Base-by-base conservation (phyloP, 192 early-diverging fungal genomes). In the Entomortierella parvispora region DNA sequence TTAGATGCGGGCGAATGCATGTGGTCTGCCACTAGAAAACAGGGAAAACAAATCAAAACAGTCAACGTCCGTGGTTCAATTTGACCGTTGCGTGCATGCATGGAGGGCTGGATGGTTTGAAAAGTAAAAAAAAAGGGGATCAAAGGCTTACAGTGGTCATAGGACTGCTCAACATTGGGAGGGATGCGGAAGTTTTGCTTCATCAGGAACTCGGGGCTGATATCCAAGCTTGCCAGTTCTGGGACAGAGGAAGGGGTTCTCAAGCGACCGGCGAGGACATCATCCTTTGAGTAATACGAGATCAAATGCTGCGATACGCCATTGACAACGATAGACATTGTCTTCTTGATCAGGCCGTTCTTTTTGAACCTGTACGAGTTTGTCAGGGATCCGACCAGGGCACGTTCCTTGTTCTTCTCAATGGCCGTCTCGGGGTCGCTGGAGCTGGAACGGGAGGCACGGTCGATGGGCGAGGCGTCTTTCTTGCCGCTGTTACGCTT, bases 281-380 rank as follows among this genome's bases (percentile, higher is more conserved):
- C 87, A 25, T 85, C 82, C 46, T 84, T 85, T 14, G 74, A 81
- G 56, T 88, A 88, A 54, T 88, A 88, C 20, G 82, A 84, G 42
- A 88, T 86, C 67, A 88, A 60, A 58, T 88, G 85, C 55, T 88
- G 87, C 20, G 80, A 62, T 26, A 84, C 80, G 18, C 87, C 87
- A 58, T 88, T 84, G 23, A 93, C 87, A 2, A 86, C 64, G 58
- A 94, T 84, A 12, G 92, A 93, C 81, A 94, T 91, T 18, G 92
- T 91, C 68, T 92, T 91, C 58, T 94, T 94, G 33, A 93, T 85
- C 45, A 94, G 75, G 0, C 93, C 93, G 53, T 86, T 83, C 25
- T 77, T 71, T 32, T 89, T 88, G 44, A 86, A 89, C 34, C 75
- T 58, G 58, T 87, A 89, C n/a, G 83, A 84, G 58, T 87, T 85